Base-by-base conservation (phyloP, 805 yeast species). In the Dipodascopsis uninucleata region DNA sequence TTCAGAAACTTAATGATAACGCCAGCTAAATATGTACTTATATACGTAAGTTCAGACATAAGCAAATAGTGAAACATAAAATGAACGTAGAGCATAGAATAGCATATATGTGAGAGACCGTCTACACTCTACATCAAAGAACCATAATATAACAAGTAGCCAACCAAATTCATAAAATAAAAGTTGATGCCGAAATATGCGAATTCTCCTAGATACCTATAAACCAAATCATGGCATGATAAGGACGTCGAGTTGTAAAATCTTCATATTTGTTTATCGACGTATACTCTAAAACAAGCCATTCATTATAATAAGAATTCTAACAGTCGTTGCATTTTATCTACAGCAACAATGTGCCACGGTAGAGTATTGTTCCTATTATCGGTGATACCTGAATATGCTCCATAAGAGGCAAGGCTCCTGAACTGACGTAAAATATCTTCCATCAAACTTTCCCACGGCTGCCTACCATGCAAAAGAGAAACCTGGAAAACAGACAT, bases 341-440 rank as follows among this genome's bases (percentile, higher is more conserved):
- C 59, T 0, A 60, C 64, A 2, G 68, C 70, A 31, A 53, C 59
- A 4, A 67, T 58, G 46, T 69, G 72, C 71, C 71, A 67, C 1
- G 72, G 72, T 20, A 61, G 35, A 2, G 67, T 52, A 0, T 63
- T 58, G 14, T 53, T 51, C 26, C 57, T 49, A 0, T 57, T 43
- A 21, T 58, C 52, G 9, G 53, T 36, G 3, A 68, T 67, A 2
- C 72, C 72, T 1, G 60, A 52, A 31, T 52, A 45, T 26, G 62
- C 64, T 2, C 67, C 63, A 23, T 63, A 47, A 4, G 67, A 54
- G 2, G 69, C 69, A 20, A 68, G 54, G 2, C 62, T 58, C 4
- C 71, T 56, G 52, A 58, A 68, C 48, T 69, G 71, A 9, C 58
- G 57, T 24, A 68, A 39, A 3, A 68, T 46, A 8, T 60, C 59